Evolutionary conservation across 768 basidiomycete genomes (phyloP).

Genomic region (Hemileccinum impolitum): DNA sequence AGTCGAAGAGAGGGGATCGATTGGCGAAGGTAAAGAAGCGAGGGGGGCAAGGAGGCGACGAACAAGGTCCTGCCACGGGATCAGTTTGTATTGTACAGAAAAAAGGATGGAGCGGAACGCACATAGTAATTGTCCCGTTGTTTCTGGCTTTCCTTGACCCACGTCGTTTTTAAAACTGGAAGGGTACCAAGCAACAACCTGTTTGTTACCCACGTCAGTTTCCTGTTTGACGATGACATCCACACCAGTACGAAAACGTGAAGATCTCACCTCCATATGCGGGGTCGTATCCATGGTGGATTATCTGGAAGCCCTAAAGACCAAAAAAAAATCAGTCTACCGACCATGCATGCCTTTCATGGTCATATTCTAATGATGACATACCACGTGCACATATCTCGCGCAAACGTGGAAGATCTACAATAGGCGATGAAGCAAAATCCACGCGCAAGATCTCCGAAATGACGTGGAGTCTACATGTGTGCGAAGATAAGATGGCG

Average conservation of each 20-base stretch:
- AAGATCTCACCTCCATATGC: slow-evolving; percentile 67
- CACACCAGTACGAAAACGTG: background rate
- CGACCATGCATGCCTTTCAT: background rate
- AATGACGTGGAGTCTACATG: slow-evolving; percentile 47
- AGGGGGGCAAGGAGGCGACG: slow-evolving; percentile 60
- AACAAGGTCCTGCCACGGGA: slow-evolving; percentile 56
- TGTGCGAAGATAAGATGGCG: background rate
- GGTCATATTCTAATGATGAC: slow-evolving; percentile 10
- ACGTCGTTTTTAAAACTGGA: slow-evolving; percentile 52
- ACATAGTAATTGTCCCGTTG: slow-evolving; percentile 76
- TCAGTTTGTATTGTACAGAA: slow-evolving; percentile 4
- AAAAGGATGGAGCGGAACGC: slow-evolving; percentile 20
- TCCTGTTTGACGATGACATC: background rate
- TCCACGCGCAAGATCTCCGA: slow-evolving; percentile 56
- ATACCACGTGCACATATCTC: slow-evolving; percentile 60
- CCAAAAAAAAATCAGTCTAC: slow-evolving; percentile 3
- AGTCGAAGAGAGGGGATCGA: slow-evolving; percentile 34
- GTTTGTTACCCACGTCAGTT: slow-evolving; percentile 5
- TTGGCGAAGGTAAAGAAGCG: slow-evolving; percentile 39
- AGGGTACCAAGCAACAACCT: slow-evolving; percentile 66
- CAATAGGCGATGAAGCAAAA: slow-evolving; percentile 40
- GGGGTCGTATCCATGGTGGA: slow-evolving; percentile 71
- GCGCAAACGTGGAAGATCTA: slow-evolving; percentile 57
- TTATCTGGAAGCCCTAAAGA: slow-evolving; percentile 65
- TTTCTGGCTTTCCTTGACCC: slow-evolving; percentile 54